These are phyloP conservation scores for Cercospora nicotianae DNA, from an alignment of 2,329 filamentous ascomycete genomes.

Conservation along the genomic window DNA sequence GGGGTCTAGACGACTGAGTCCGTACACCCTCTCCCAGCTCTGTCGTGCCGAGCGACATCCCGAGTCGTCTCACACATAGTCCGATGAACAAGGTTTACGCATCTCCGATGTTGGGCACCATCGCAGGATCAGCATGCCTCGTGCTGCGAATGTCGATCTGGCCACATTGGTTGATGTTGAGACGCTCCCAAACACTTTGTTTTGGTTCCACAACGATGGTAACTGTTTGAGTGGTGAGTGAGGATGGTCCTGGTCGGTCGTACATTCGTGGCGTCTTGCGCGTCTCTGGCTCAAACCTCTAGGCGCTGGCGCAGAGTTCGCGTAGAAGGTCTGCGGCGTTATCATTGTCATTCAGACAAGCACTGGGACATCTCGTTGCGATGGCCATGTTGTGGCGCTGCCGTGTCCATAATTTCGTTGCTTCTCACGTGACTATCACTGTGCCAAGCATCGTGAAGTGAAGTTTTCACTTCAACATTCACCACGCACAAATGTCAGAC, in stretches of 20 bases:
- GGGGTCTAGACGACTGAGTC: background rate
- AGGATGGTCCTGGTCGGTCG: slow-evolving; percentile 2
- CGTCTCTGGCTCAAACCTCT: background rate
- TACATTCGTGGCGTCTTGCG: slow-evolving; percentile 10
- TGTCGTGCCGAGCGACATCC: background rate
- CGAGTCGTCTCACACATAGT: background rate
- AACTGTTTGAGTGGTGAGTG: background rate
- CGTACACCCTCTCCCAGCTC: background rate
- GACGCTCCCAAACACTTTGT: background rate
- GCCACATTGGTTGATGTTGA: background rate
- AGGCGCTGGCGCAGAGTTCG: background rate
- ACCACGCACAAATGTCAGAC: background rate
- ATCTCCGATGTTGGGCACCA: slow-evolving; percentile 1
- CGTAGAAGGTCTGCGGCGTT: background rate
- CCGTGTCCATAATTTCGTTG: background rate
- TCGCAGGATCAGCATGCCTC: background rate
- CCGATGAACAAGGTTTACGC: slow-evolving; percentile 4
- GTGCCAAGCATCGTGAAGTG: background rate
- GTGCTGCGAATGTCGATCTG: background rate
- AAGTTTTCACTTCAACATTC: background rate
- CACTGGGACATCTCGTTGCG: background rate
- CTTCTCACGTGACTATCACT: background rate
- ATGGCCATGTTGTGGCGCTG: too few species aligned
- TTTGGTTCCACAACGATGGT: background rate
- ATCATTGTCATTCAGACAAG: background rate